Evolutionary conservation across 139 green algal species (phyloP).

Genomic region (Zygnema circumcarinatum): DNA sequence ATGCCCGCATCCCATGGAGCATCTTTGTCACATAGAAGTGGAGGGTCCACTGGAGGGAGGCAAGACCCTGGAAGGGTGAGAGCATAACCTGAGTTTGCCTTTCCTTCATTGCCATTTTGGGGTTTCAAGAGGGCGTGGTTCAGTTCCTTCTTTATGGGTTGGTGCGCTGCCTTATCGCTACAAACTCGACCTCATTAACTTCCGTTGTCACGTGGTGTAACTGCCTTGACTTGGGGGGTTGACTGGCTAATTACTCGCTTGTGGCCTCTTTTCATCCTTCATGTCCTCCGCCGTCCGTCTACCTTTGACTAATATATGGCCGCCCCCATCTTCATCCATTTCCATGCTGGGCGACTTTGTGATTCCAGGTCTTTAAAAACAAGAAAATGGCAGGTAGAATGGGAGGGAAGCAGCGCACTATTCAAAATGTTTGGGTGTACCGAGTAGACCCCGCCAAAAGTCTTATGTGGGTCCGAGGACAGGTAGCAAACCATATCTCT

Average conservation of each 20-base stretch:
- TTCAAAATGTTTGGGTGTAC: conserved; percentile 65
- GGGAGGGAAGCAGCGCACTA: conserved; percentile 80
- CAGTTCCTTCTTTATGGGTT: too few relatives aligned
- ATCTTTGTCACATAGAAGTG: conserved; percentile 78
- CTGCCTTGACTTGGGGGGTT: too few relatives aligned
- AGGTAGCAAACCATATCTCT: conserved; percentile 69
- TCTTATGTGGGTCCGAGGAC: conserved; percentile 92
- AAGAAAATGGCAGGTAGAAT: conserved; percentile 98
- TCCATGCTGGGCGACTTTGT: background rate
- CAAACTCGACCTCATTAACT: too few relatives aligned
- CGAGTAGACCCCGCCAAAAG: conserved; percentile 91
- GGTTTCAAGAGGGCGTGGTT: too few relatives aligned
- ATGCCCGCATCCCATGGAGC: conserved; percentile 88
- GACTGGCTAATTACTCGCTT: too few relatives aligned
- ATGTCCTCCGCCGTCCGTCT: background rate
- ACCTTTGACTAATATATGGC: too few relatives aligned
- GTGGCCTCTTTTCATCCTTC: background rate
- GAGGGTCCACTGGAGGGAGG: conserved; percentile 49
- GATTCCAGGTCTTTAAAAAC: conserved; percentile 84
- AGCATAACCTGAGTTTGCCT: too few relatives aligned
- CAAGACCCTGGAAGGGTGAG: conserved; percentile 70
- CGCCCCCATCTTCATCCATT: background rate
- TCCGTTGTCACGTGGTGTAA: too few relatives aligned
- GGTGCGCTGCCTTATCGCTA: too few relatives aligned
- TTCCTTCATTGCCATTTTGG: too few relatives aligned